These are phyloP conservation scores for Lotus japonicus DNA, from an alignment of 306 rosid species.

Conservation along the genomic window DNA sequence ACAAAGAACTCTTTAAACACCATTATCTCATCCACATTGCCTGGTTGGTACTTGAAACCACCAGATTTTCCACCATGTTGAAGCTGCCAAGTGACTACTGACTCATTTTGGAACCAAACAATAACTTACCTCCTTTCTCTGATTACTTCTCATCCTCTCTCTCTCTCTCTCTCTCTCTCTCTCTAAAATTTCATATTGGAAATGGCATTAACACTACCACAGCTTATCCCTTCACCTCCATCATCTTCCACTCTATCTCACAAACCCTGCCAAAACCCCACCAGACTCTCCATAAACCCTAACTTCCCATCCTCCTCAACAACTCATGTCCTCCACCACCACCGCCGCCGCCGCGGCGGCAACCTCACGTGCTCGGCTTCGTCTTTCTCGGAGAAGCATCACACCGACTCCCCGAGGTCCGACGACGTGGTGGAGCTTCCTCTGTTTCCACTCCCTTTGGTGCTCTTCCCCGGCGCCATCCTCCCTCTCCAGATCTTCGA, in stretches of 20 bases:
- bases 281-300: constrained; percentile 34
- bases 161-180: background rate
- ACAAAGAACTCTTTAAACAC: constrained; percentile 17
- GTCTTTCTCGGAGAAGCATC: constrained; percentile 78
- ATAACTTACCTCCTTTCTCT: background rate
- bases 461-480: constrained; percentile 93
- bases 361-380: constrained; percentile 70
- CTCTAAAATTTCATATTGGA: background rate
- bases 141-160: background rate
- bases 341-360: constrained; percentile 26
- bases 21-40: constrained; percentile 42
- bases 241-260: constrained; percentile 47
- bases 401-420: constrained; percentile 63
- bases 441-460: constrained; percentile 79
- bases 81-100: no score
- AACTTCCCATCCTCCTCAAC: constrained; percentile 23
- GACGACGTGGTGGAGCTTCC: constrained; percentile 87
- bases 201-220: constrained; percentile 81
- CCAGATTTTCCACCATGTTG: constrained; percentile 30
- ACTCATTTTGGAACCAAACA: background rate
- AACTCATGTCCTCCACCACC: constrained; percentile 20
- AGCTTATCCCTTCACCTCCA: constrained; percentile 59
- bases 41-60: constrained; percentile 38
- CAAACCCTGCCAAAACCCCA: constrained; percentile 63
- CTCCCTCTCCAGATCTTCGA: constrained; percentile 97